A percentile compares a stretch with the other conserved stretches of the same genome.
Evolutionary conservation across 768 basidiomycete genomes (phyloP).

Genomic region (Crucibulum laeve): DNA sequence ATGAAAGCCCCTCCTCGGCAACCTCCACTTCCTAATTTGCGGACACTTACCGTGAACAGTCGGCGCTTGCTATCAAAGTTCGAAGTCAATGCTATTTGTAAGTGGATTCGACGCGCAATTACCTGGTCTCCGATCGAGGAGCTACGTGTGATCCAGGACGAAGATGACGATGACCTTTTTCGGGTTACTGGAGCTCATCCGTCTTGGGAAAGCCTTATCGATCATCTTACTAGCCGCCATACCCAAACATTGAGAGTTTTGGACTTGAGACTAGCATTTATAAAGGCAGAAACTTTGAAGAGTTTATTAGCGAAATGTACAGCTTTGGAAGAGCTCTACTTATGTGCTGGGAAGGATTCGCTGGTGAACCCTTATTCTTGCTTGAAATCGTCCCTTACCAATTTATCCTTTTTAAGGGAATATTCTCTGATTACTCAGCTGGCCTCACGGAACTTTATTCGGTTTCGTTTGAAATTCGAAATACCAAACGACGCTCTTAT

Average conservation of each 20-base stretch:
- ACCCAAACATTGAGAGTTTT: constrained; percentile 24
- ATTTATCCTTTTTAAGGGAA: constrained; percentile 1
- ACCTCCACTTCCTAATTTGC: constrained; percentile 16
- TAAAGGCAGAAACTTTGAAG: constrained; percentile 21
- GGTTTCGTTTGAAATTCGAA: constrained; percentile 26
- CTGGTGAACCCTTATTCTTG: constrained; percentile 23
- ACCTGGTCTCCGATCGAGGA: constrained; percentile 26
- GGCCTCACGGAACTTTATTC: constrained; percentile 23
- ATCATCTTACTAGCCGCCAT: constrained; percentile 33
- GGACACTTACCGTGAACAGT: constrained; percentile 19
- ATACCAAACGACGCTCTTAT: constrained; percentile 17
- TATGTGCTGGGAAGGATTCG: constrained; percentile 23
- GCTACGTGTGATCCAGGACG: constrained; percentile 22
- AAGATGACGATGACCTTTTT: constrained; percentile 17
- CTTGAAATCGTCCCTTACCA: neutral
- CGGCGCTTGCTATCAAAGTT: constrained; percentile 9
- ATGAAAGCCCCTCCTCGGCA: constrained; percentile 24
- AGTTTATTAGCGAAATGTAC: constrained; percentile 24
- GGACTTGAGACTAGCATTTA: constrained; percentile 24
- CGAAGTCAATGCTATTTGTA: constrained; percentile 27
- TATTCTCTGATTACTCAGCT: constrained; percentile 17
- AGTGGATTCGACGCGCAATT: constrained; percentile 36
- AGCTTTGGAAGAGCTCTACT: constrained; percentile 28
- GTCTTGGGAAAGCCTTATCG: constrained; percentile 30
- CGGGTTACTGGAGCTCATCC: constrained; percentile 8